Base-by-base conservation (phyloP, 1,139 yeast species). In the Yamadazyma diddensiae region DNA sequence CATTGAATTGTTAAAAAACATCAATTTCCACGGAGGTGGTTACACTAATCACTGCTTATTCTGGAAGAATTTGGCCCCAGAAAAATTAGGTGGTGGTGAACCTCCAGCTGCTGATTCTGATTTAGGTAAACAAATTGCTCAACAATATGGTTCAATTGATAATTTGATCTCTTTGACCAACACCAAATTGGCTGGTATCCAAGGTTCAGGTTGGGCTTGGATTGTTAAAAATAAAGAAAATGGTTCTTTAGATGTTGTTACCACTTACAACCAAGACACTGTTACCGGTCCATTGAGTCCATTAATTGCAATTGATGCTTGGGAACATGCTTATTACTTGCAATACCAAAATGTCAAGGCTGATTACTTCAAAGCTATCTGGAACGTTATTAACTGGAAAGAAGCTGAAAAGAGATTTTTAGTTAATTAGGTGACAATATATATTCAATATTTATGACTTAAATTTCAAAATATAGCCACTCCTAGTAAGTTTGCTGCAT, bases 401-500 rank as follows among this genome's bases (percentile, higher is more conserved):
- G 71, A 62, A 45, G 74, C 73, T 33, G 70, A 61, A 50, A 55
- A 55, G 53, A 62, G 65, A 45, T 65, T 37, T 28, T 37, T 44
- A 28, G 49, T 44, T 19, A 44, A 44, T 31, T 44, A 43, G 30
- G n/a, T 28, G 14, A 7, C n/a, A 6, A 27, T 30, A 25, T 28
- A 16, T 28, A 20, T 26, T 3, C 12, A 13, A n/a, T 14, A 21
- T 27, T 20, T n/a, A n/a, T n/a, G n/a, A n/a, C n/a, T n/a, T n/a
- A n/a, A n/a, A n/a, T n/a, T 7, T 42, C 57, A 81, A 49, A 85
- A 86, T 1, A 86, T 79, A 2, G 92, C 80, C 2, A 80, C 80
- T 1, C 95, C 94, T 26, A 88, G 64, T 26, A 88, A 51, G 30
- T 77, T 66, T 1, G 95, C 97, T 1, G 95, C 97, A 50, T 79